Conservation (phyloP, 2,329 filamentous ascomycete species). For the Chaetomiaceae sp. region DNA sequence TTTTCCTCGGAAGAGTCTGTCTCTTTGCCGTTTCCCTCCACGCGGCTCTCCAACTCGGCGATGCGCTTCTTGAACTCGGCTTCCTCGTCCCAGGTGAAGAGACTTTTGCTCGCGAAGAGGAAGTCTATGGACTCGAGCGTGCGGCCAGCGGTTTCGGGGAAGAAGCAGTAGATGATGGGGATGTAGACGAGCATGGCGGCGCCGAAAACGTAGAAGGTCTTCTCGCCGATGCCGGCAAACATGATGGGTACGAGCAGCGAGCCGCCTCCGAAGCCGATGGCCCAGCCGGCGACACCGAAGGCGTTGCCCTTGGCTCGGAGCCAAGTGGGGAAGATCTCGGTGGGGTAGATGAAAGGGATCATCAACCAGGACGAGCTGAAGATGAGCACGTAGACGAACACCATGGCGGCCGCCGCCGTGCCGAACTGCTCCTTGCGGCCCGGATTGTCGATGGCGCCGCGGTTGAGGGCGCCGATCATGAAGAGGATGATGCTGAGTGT, state of each 20-base stretch:
- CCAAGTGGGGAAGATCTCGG: slow-evolving; percentile 69
- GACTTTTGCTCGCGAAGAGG: slow-evolving; percentile 1
- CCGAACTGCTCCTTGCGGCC: slow-evolving; percentile 1
- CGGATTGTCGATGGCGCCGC: neutral
- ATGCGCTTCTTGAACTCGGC: slow-evolving; percentile 31
- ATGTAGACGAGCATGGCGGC: slow-evolving; percentile 62
- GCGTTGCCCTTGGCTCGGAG: slow-evolving; percentile 70
- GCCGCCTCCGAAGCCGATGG: slow-evolving; percentile 55
- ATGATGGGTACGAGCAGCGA: slow-evolving; percentile 52
- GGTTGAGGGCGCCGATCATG: slow-evolving; percentile 2
- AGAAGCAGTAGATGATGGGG: slow-evolving; percentile 67
- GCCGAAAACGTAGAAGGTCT: slow-evolving; percentile 70
- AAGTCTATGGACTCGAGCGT: slow-evolving; percentile 70
- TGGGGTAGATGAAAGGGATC: slow-evolving; percentile 53
- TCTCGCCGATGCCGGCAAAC: slow-evolving; percentile 60
- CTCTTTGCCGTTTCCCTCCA: neutral
- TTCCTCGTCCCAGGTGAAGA: slow-evolving; percentile 3
- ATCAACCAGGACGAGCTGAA: slow-evolving; percentile 45
- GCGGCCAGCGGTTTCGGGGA: slow-evolving; percentile 68
- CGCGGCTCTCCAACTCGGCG: neutral
- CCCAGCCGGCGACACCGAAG: slow-evolving; percentile 72
- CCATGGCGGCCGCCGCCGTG: slow-evolving; percentile 29
- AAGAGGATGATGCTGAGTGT: slow-evolving; percentile 65
- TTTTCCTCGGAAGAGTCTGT: neutral
- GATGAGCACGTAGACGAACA: slow-evolving; percentile 39